These are phyloP conservation scores for Thielaviopsis euricoi DNA, from an alignment of 2,329 filamentous ascomycete species.

Conservation along the genomic window DNA sequence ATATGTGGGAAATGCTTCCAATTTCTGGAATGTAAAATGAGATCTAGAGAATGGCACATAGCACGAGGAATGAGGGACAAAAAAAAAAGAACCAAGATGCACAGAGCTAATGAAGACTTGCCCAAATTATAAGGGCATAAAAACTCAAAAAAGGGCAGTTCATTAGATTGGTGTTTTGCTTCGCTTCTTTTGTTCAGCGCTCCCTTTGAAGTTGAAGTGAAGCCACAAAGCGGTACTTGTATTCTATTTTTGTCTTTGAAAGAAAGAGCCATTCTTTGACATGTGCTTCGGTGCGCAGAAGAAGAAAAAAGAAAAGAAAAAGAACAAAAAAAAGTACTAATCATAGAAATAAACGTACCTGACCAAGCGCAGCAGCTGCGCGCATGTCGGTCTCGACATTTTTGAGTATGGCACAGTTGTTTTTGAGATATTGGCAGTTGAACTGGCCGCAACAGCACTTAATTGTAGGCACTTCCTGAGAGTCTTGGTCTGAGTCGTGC, in stretches of 20 bases:
- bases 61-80: neutral
- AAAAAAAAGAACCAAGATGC: neutral
- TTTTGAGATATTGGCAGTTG: conserved; percentile 64
- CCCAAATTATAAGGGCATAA: neutral
- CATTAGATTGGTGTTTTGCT: neutral
- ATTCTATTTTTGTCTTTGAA: neutral
- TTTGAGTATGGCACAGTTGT: conserved; percentile 64
- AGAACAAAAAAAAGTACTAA: conserved; percentile 14
- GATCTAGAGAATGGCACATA: neutral
- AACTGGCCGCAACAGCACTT: conserved; percentile 73
- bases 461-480: conserved; percentile 21
- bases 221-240: neutral
- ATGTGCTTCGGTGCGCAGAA: neutral
- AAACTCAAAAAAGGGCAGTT: neutral
- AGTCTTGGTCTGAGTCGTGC: neutral
- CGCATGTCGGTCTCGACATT: conserved; percentile 76
- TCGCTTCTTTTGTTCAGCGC: neutral
- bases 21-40: neutral
- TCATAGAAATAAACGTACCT: conserved; percentile 47
- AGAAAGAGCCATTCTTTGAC: neutral
- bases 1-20: neutral
- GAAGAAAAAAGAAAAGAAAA: conserved; percentile 1
- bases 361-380: conserved; percentile 71
- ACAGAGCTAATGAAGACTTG: neutral
- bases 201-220: neutral